phyloP scores from a whole-genome alignment of 257 asterid species.

The Nicotiana noctiflora region DNA sequence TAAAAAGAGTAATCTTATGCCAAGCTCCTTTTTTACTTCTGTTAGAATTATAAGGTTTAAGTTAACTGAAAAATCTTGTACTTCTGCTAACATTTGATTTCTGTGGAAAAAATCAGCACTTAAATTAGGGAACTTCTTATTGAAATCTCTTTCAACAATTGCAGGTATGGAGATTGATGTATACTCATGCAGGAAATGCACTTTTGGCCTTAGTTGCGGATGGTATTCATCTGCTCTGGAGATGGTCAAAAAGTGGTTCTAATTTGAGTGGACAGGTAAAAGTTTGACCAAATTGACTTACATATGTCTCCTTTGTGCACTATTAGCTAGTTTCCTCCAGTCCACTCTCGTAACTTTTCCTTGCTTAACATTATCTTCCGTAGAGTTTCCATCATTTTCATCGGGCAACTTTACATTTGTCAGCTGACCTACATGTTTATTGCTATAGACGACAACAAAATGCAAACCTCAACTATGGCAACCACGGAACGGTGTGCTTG shows the following conservation, averaged over 20 bases:
- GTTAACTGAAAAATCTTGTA: neutral
- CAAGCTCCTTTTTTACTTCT: neutral
- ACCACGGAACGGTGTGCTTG: constrained; percentile 39
- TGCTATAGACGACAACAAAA: constrained; percentile 47
- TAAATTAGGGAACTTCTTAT: neutral
- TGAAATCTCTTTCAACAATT: constrained; percentile 20
- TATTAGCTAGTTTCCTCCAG: neutral
- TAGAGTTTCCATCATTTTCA: no score
- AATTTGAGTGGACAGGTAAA: constrained; percentile 36
- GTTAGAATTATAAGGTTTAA: neutral
- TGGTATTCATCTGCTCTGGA: constrained; percentile 69
- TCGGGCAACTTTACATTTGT: neutral
- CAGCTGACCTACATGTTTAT: neutral
- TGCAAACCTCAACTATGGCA: constrained; percentile 44
- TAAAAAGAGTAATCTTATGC: neutral
- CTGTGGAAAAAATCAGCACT: neutral
- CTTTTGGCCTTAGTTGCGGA: constrained; percentile 59
- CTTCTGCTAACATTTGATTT: neutral
- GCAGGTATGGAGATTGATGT: constrained; percentile 68
- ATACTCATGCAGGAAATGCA: constrained; percentile 58
- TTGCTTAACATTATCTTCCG: no score
- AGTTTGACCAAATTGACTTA: neutral
- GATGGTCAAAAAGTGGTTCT: constrained; percentile 34
- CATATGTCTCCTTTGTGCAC: neutral
- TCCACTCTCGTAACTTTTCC: no score